Conservation (phyloP, 441 rosid genomes). For the Gossypium schwendimanii region DNA sequence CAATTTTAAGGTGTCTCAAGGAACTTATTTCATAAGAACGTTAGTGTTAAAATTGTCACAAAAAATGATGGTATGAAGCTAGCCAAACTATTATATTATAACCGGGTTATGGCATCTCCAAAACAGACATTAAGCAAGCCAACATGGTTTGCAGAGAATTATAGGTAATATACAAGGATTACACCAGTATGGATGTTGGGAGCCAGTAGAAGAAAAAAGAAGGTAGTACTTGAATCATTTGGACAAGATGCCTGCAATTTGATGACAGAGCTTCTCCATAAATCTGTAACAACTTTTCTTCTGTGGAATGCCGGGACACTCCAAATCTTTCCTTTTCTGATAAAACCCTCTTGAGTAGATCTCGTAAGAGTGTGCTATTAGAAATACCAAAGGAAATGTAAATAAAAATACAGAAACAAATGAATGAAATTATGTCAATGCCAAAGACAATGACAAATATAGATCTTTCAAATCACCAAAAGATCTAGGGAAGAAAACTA, state of each 20-base stretch:
- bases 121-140: constrained; percentile 16
- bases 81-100: background rate
- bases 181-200: background rate
- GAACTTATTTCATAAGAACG: background rate
- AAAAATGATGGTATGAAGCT: background rate
- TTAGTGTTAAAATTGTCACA: background rate
- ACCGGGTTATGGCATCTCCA: constrained; percentile 4
- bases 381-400: constrained; percentile 24
- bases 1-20: background rate
- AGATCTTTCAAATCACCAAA: background rate
- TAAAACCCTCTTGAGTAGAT: constrained; percentile 63
- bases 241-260: constrained; percentile 52
- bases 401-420: background rate
- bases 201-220: constrained; percentile 7
- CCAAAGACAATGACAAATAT: background rate
- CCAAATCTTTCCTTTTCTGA: constrained; percentile 53
- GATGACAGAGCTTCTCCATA: constrained; percentile 77
- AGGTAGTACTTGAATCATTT: constrained; percentile 63
- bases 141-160: background rate
- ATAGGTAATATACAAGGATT: background rate
- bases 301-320: constrained; percentile 49
- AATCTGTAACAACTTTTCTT: constrained; percentile 53
- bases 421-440: background rate
- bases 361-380: constrained; percentile 58
- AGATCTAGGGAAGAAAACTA: background rate